Percentiles rank a stretch among this genome's conserved stretches.
Conservation (phyloP, 495 filamentous ascomycete genomes). For the Penicillium cataractarum region DNA sequence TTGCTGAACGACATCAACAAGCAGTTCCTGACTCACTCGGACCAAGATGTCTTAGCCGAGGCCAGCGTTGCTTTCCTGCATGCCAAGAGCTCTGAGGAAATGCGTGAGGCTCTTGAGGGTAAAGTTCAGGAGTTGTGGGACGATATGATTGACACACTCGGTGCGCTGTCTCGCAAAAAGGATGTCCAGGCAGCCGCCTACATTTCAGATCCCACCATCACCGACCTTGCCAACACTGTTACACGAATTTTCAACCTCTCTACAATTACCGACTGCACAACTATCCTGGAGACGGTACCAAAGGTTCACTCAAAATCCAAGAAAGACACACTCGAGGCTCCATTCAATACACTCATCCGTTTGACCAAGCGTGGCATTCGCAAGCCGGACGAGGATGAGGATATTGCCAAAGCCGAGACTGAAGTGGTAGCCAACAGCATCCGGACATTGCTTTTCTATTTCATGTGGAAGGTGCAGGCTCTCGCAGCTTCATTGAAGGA, state of each 20-base stretch:
- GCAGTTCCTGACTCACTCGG: slow-evolving; percentile 89
- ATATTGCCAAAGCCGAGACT: slow-evolving; percentile 70
- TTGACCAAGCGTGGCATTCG: slow-evolving; percentile 68
- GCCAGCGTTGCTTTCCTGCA: slow-evolving; percentile 82
- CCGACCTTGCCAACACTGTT: slow-evolving; percentile 76
- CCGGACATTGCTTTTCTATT: slow-evolving; percentile 78
- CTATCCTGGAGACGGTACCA: slow-evolving; percentile 66
- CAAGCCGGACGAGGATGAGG: slow-evolving; percentile 60
- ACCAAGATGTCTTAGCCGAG: slow-evolving; percentile 82
- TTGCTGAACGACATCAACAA: slow-evolving; percentile 90
- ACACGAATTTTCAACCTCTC: slow-evolving; percentile 81
- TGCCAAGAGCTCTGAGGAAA: slow-evolving; percentile 80
- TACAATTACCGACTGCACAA: slow-evolving; percentile 75
- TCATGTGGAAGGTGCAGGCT: slow-evolving; percentile 85
- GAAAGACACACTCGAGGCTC: slow-evolving; percentile 46
- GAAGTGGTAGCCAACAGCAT: slow-evolving; percentile 74
- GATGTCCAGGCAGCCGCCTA: slow-evolving; percentile 66
- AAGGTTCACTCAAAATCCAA: slow-evolving; percentile 50
- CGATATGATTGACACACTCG: slow-evolving; percentile 70
- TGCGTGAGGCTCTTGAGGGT: slow-evolving; percentile 78
- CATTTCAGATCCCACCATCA: slow-evolving; percentile 62
- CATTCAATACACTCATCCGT: slow-evolving; percentile 70
- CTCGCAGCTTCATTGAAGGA: slow-evolving; percentile 41
- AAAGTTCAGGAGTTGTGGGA: slow-evolving; percentile 88
- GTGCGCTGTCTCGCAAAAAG: slow-evolving; percentile 65